Evolutionary conservation across 805 yeast genomes (phyloP).

Genomic region (Hyphopichia homilentoma): DNA sequence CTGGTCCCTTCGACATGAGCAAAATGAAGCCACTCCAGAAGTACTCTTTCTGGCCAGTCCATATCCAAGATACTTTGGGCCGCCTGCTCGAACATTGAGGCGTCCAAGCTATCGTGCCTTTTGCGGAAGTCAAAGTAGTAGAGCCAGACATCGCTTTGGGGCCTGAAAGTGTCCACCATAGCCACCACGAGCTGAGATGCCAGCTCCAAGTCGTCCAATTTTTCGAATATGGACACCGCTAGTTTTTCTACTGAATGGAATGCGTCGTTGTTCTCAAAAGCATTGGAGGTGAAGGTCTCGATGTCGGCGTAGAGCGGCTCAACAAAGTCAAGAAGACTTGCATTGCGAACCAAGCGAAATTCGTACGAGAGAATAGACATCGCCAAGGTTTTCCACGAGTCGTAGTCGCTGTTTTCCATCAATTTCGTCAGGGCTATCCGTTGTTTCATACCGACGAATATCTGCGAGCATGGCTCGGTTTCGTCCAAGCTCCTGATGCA

Average conservation of each 20-base stretch:
- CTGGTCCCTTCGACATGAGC: conserved; percentile 31
- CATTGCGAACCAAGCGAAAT: conserved; percentile 3
- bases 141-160: conserved; percentile 48
- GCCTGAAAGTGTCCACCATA: conserved; percentile 20
- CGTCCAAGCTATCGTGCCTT: conserved; percentile 16
- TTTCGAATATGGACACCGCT: conserved; percentile 30
- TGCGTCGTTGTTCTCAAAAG: conserved; percentile 28
- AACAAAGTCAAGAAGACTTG: conserved; percentile 6
- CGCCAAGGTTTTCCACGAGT: conserved; percentile 32
- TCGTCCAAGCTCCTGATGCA: conserved; percentile 14
- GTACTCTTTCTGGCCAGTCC: conserved; percentile 50
- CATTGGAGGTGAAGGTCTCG: conserved; percentile 16
- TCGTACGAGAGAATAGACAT: conserved; percentile 18
- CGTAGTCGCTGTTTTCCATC: conserved; percentile 14
- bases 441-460: conserved; percentile 5
- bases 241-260: conserved; percentile 44
- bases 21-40: conserved; percentile 41
- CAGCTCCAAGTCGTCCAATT: conserved; percentile 19
- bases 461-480: conserved; percentile 7
- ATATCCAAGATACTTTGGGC: conserved; percentile 19
- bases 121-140: conserved; percentile 39
- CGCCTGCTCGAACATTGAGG: conserved; percentile 28
- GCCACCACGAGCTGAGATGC: conserved; percentile 21
- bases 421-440: conserved; percentile 9
- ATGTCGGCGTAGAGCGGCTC: conserved; percentile 17